Evolutionary conservation across 257 asterid genomes (phyloP).

Genomic region (Asclepias syriaca): DNA sequence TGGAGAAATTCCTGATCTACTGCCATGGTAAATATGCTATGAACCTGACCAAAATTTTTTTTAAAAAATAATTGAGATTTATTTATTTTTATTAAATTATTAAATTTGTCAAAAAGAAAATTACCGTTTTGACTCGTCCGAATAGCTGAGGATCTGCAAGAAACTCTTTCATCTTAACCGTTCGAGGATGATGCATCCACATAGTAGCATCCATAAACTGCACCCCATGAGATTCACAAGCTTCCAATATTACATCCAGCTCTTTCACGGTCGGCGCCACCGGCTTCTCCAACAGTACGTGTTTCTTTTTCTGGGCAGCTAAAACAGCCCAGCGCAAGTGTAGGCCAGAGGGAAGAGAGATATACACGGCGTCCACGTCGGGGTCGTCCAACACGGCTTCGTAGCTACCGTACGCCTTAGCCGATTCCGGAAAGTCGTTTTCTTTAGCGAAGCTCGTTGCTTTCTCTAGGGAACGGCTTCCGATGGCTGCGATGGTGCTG

Average conservation of each 20-base stretch:
- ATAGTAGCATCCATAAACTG: conserved; percentile 47
- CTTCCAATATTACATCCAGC: conserved; percentile 33
- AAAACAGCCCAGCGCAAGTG: conserved; percentile 37
- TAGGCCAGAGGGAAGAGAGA: conserved; percentile 43
- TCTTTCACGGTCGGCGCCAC: conserved; percentile 38
- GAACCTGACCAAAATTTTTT: conserved; percentile 43
- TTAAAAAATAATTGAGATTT: not conserved
- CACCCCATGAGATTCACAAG: conserved; percentile 37
- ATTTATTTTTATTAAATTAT: no score
- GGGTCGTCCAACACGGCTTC: conserved; percentile 43
- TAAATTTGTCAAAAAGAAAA: not conserved
- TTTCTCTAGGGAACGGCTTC: conserved; percentile 40
- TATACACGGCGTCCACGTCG: conserved; percentile 37
- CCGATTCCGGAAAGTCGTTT: conserved; percentile 24
- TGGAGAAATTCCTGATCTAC: conserved; percentile 36
- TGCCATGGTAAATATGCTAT: conserved; percentile 37
- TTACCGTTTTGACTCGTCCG: conserved; percentile 34
- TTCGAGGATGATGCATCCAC: conserved; percentile 46
- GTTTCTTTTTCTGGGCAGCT: conserved; percentile 41
- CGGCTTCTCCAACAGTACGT: conserved; percentile 38
- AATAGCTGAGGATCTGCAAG: conserved; percentile 26
- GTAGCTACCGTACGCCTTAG: conserved; percentile 37
- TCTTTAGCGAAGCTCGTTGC: conserved; percentile 28
- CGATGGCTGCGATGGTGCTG: conserved; percentile 30
- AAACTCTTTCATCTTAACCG: conserved; percentile 27